phyloP scores from a whole-genome alignment of 2,329 filamentous ascomycete species.

The Arthrobotrys musiformis region DNA sequence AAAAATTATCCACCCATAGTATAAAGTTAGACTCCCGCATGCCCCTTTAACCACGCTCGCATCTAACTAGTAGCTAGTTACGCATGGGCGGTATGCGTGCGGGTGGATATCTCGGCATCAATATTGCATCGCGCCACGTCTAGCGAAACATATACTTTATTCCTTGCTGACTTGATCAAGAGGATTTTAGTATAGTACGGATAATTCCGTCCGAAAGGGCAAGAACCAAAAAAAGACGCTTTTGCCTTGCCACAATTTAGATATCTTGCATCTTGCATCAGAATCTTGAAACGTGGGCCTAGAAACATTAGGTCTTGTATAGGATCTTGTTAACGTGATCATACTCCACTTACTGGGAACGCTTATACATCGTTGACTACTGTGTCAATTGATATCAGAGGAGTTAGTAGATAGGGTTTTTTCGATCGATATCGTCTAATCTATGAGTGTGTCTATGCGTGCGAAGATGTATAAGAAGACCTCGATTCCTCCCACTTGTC shows the following conservation, averaged over 20 bases:
- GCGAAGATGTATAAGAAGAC: conserved; percentile 36
- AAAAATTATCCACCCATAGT: neutral
- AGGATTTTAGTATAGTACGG: neutral
- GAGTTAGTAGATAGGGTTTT: neutral
- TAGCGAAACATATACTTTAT: neutral
- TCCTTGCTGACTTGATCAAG: neutral
- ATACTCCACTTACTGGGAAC: neutral
- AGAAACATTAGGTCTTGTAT: neutral
- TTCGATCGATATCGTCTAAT: neutral
- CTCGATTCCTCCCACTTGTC: neutral
- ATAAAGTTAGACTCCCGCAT: neutral
- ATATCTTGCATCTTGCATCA: conserved; percentile 18
- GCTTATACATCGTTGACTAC: neutral
- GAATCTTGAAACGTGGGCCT: conserved; percentile 5
- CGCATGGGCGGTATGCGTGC: neutral
- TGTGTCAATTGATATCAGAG: neutral
- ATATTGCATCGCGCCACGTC: neutral
- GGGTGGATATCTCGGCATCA: conserved; percentile 13
- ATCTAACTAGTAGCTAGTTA: neutral
- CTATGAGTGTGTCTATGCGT: neutral
- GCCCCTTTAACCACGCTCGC: neutral
- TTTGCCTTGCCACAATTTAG: neutral
- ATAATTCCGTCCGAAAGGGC: neutral
- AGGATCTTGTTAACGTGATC: conserved; percentile 15
- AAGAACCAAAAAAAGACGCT: neutral